Evolutionary conservation across 1,284 basidiomycete species (phyloP).

Genomic region (Butyriboletus regius): DNA sequence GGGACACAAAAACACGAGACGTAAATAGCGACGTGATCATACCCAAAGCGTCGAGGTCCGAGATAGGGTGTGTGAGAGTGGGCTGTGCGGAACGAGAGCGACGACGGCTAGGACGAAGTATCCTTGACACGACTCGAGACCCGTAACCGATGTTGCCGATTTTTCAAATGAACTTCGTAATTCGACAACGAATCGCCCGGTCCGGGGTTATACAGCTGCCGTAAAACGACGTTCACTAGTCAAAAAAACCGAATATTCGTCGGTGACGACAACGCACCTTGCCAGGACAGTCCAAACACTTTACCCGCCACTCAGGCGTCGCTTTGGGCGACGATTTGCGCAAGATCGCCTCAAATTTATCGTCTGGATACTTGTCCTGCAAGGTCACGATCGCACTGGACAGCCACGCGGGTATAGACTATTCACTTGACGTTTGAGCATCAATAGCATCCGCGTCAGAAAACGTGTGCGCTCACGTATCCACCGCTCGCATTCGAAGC

Average conservation of each 20-base stretch:
- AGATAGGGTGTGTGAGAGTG: slow-evolving; percentile 3
- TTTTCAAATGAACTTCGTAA: slow-evolving; percentile 87
- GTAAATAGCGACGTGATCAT: slow-evolving; percentile 17
- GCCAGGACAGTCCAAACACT: slow-evolving; percentile 90
- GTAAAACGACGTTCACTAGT: neutral
- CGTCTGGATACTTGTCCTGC: slow-evolving; percentile 70
- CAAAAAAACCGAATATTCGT: neutral
- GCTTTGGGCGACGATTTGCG: slow-evolving; percentile 49
- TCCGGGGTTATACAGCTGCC: slow-evolving; percentile 84
- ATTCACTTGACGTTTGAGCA: slow-evolving; percentile 33
- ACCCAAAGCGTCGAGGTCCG: slow-evolving; percentile 7
- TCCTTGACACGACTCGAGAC: slow-evolving; percentile 39
- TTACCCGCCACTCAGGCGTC: slow-evolving; percentile 79
- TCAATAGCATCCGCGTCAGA: slow-evolving; percentile 29
- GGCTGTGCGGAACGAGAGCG: neutral
- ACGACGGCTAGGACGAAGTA: slow-evolving; percentile 17
- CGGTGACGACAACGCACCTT: slow-evolving; percentile 49
- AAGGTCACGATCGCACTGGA: slow-evolving; percentile 55
- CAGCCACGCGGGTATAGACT: slow-evolving; percentile 67
- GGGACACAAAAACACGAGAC: slow-evolving; percentile 1
- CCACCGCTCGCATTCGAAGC: slow-evolving; percentile 11
- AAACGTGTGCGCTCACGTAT: slow-evolving; percentile 24
- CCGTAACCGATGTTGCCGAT: slow-evolving; percentile 60
- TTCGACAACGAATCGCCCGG: slow-evolving; percentile 83
- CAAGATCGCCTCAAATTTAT: slow-evolving; percentile 73